Conservation (phyloP, 2,329 filamentous ascomycete genomes). For the Venturia pyrina region DNA sequence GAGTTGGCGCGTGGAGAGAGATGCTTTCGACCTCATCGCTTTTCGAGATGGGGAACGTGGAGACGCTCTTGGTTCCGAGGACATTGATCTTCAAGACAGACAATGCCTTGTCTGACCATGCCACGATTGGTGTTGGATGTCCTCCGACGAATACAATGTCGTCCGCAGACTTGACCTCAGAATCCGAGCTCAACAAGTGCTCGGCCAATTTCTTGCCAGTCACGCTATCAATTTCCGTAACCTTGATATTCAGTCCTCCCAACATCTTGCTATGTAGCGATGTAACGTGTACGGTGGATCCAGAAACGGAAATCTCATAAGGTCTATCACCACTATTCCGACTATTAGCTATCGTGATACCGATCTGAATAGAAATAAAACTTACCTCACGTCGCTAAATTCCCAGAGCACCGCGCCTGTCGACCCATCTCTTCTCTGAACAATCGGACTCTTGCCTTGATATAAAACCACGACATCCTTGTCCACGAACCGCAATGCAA, state of each 20-base stretch:
- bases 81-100: slow-evolving; percentile 62
- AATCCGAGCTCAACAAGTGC: slow-evolving; percentile 61
- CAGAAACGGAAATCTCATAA: slow-evolving; percentile 64
- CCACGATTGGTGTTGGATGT: slow-evolving; percentile 62
- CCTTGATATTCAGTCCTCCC: slow-evolving; percentile 65
- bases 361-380: slow-evolving; percentile 7
- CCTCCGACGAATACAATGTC: slow-evolving; percentile 70
- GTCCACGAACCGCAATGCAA: slow-evolving; percentile 69
- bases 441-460: slow-evolving; percentile 44
- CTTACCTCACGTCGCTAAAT: slow-evolving; percentile 51
- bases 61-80: slow-evolving; percentile 40
- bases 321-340: slow-evolving; percentile 53
- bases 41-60: slow-evolving; percentile 32
- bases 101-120: slow-evolving; percentile 58
- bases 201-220: slow-evolving; percentile 66
- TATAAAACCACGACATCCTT: slow-evolving; percentile 67
- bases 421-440: slow-evolving; percentile 63
- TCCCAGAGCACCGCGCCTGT: slow-evolving; percentile 73
- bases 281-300: slow-evolving; percentile 62
- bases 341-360: slow-evolving; percentile 15
- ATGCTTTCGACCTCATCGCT: slow-evolving; percentile 39
- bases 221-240: slow-evolving; percentile 61
- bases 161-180: slow-evolving; percentile 54
- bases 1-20: slow-evolving; percentile 61
- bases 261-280: slow-evolving; percentile 57